Conservation (phyloP, 768 basidiomycete genomes). For the Crassisporium funariophilum region DNA sequence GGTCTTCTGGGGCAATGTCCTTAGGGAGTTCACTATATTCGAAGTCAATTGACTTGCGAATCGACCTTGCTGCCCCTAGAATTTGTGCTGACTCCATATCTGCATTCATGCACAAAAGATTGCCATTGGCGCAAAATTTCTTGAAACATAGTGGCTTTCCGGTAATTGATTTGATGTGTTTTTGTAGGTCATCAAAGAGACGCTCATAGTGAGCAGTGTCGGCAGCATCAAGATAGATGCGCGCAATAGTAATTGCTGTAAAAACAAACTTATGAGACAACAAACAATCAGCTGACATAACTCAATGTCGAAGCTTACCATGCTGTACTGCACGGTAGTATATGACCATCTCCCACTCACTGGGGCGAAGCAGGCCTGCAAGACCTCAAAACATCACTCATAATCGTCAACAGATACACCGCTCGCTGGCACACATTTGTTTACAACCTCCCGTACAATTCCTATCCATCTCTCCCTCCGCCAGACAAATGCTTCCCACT, state of each 20-base stretch:
- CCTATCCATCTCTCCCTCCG: no score
- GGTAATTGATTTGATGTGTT: not conserved
- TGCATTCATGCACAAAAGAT: not conserved
- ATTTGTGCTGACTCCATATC: not conserved
- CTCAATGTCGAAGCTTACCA: not conserved
- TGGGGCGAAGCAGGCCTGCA: no score
- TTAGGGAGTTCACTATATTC: not conserved
- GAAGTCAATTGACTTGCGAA: not conserved
- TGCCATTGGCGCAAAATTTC: not conserved
- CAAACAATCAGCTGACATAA: not conserved
- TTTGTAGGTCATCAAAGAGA: not conserved
- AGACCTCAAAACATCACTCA: no score
- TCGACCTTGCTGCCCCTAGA: not conserved
- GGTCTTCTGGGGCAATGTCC: not conserved
- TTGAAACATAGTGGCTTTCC: not conserved
- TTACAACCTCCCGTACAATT: no score
- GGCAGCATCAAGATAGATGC: not conserved
- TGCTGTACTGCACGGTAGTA: not conserved
- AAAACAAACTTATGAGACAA: not conserved
- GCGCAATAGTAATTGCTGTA: not conserved
- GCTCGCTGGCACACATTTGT: no score
- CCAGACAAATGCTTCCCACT: no score
- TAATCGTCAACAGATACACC: no score
- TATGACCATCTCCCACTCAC: slow-evolving; percentile 1
- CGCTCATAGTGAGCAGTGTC: not conserved